phyloP scores from a whole-genome alignment of 768 basidiomycete genomes.

The Glaciozyma antarctica region DNA sequence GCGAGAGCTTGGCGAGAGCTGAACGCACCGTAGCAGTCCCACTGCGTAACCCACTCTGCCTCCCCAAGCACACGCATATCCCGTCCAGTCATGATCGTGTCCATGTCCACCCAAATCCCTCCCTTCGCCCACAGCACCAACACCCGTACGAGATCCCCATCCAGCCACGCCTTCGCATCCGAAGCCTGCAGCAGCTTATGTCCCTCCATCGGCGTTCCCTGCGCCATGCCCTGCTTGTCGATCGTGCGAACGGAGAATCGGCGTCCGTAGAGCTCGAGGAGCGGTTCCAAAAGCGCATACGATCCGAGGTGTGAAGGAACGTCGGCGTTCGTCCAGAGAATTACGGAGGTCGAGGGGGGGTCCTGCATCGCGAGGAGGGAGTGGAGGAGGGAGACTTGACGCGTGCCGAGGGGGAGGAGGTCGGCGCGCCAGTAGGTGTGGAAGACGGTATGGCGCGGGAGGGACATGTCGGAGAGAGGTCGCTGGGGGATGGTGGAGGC shows the following conservation, averaged over 20 bases:
- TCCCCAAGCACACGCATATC: conserved; percentile 78
- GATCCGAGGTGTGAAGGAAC: conserved; percentile 44
- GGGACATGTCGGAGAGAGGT: conserved; percentile 29
- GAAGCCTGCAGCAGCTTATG: conserved; percentile 51
- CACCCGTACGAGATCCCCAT: conserved; percentile 83
- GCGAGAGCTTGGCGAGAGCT: neutral
- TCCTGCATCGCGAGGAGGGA: conserved; percentile 92
- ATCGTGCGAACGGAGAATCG: conserved; percentile 59
- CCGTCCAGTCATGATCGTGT: conserved; percentile 70
- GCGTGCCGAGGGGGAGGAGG: conserved; percentile 63
- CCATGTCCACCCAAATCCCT: conserved; percentile 97
- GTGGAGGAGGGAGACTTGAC: conserved; percentile 85
- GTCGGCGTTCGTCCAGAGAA: conserved; percentile 89
- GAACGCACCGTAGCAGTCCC: conserved; percentile 88
- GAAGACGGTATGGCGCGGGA: conserved; percentile 48
- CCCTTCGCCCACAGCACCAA: conserved; percentile 81
- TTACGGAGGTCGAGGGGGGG: conserved; percentile 51
- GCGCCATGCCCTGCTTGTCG: conserved; percentile 57
- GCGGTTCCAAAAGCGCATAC: conserved; percentile 14
- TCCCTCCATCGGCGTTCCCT: conserved; percentile 66
- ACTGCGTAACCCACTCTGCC: conserved; percentile 94
- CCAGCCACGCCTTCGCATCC: conserved; percentile 83
- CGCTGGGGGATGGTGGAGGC: conserved; percentile 61
- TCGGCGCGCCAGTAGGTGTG: conserved; percentile 95
- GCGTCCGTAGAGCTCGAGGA: conserved; percentile 15